These are phyloP conservation scores for Apiosordaria backusii DNA, from an alignment of 495 filamentous ascomycete species.

Conservation along the genomic window DNA sequence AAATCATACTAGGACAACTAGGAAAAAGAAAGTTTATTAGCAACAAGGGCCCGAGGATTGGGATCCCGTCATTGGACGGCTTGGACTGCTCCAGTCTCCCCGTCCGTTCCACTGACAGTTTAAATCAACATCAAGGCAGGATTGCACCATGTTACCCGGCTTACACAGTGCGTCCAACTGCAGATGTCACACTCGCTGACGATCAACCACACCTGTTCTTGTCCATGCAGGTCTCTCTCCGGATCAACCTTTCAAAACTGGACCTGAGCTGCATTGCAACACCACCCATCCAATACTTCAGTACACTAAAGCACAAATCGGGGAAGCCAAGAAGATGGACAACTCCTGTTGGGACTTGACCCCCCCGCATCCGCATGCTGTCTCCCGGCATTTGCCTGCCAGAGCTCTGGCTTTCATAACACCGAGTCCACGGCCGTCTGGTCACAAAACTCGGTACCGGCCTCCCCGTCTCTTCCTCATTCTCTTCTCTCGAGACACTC, in stretches of 20 bases:
- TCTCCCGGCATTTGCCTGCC: neutral
- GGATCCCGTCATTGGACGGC: neutral
- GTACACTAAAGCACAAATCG: slow-evolving; percentile 1
- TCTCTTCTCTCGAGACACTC: neutral
- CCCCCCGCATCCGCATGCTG: slow-evolving; percentile 1
- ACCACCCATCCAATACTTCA: neutral
- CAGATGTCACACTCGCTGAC: neutral
- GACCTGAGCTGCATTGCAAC: neutral
- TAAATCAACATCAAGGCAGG: neutral
- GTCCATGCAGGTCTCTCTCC: too few relatives aligned
- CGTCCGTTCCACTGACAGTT: neutral
- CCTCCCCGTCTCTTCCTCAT: neutral
- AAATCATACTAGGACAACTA: neutral
- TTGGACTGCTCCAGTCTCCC: neutral
- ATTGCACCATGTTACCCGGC: neutral
- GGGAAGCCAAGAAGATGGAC: neutral
- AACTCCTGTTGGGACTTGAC: neutral
- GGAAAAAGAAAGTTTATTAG: neutral
- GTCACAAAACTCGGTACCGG: neutral
- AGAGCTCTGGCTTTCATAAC: neutral
- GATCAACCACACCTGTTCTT: neutral
- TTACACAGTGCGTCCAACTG: neutral
- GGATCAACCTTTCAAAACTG: neutral
- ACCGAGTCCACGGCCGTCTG: neutral
- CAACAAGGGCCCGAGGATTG: neutral